Conservation (phyloP, 306 rosid genomes). For the Acacia melanoxylon region DNA sequence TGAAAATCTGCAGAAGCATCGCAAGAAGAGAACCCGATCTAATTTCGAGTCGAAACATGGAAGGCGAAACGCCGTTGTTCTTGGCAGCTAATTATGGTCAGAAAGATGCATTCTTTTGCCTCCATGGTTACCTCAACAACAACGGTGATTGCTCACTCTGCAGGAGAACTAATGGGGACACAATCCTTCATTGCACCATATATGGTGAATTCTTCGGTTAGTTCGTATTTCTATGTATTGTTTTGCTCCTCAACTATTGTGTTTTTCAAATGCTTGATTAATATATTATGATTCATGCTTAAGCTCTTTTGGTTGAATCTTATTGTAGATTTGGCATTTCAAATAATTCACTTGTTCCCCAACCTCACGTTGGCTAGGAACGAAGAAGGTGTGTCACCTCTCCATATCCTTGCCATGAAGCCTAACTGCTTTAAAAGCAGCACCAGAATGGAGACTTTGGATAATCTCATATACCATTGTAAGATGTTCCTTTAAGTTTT, state of each 20-base stretch:
- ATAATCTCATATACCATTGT: constrained; percentile 40
- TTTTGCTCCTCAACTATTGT: background rate
- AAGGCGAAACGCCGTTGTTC: constrained; percentile 47
- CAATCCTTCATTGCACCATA: constrained; percentile 51
- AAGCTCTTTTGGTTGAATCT: background rate
- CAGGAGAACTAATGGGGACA: constrained; percentile 35
- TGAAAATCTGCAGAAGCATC: constrained; percentile 34
- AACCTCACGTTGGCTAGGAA: constrained; percentile 35
- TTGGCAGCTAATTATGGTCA: constrained; percentile 47
- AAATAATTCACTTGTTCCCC: constrained; percentile 34
- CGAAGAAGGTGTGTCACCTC: constrained; percentile 37
- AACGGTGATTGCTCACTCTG: background rate
- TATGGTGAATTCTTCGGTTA: constrained; percentile 46
- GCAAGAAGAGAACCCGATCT: constrained; percentile 29
- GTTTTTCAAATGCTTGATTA: background rate
- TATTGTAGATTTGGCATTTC: constrained; percentile 53
- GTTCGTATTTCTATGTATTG: background rate
- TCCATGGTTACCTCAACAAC: constrained; percentile 4
- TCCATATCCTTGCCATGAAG: constrained; percentile 49
- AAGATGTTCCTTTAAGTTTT: constrained; percentile 9
- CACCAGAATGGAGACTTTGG: constrained; percentile 36
- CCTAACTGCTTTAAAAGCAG: constrained; percentile 48
- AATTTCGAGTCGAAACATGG: constrained; percentile 16
- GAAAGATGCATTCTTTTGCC: constrained; percentile 41
- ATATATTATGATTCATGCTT: background rate